phyloP scores from a whole-genome alignment of 2,329 filamentous ascomycete genomes.

The Hortaea werneckii region DNA sequence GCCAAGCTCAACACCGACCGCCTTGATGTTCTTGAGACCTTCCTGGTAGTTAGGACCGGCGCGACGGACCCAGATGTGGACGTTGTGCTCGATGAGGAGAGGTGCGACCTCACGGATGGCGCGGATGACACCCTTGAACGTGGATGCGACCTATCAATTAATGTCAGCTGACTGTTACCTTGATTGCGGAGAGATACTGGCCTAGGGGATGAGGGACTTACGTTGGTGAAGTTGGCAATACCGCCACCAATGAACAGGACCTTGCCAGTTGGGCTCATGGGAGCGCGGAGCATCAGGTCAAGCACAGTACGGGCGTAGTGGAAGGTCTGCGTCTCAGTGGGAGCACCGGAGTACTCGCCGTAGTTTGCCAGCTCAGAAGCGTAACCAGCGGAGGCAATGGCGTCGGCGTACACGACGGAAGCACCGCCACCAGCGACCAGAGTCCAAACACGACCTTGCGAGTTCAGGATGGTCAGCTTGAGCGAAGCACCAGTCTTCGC shows the following conservation, averaged over 20 bases:
- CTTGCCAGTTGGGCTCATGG: slow-evolving; percentile 79
- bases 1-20: slow-evolving; percentile 83
- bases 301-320: slow-evolving; percentile 97
- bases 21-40: slow-evolving; percentile 99
- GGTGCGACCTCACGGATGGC: slow-evolving; percentile 84
- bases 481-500: slow-evolving; percentile 98
- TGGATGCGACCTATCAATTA: slow-evolving; percentile 58
- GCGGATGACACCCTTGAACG: slow-evolving; percentile 99
- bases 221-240: slow-evolving; percentile 99
- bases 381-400: slow-evolving; percentile 92
- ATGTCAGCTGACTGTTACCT: not conserved
- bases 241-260: slow-evolving; percentile 98
- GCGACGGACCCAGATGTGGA: slow-evolving; percentile 89
- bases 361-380: slow-evolving; percentile 98
- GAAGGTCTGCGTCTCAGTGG: slow-evolving; percentile 97
- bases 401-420: slow-evolving; percentile 96
- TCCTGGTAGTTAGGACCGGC: slow-evolving; percentile 98
- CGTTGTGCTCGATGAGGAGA: slow-evolving; percentile 86
- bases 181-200: not conserved
- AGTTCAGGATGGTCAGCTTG: slow-evolving; percentile 93
- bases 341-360: slow-evolving; percentile 97
- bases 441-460: slow-evolving; percentile 89
- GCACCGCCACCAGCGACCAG: slow-evolving; percentile 98
- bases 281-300: slow-evolving; percentile 92
- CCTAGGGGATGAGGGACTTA: slow-evolving; percentile 21